Evolutionary conservation across 352 stramenopile species (phyloP).

Genomic region (Pythium rishiriense): DNA sequence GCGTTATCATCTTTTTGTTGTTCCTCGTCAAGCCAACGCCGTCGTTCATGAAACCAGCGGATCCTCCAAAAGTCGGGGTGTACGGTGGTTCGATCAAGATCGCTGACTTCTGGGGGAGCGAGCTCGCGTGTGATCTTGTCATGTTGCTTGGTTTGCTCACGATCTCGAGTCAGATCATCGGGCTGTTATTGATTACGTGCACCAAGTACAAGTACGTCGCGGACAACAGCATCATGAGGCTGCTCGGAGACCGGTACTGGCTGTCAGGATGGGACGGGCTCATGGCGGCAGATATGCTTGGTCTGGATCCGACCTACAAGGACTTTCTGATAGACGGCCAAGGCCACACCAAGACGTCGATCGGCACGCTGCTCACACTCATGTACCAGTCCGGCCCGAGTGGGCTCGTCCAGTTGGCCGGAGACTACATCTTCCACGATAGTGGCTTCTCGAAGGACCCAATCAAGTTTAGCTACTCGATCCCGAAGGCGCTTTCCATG

Average conservation of each 20-base stretch:
- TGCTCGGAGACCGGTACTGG: constrained; percentile 49
- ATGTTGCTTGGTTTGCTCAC: constrained; percentile 41
- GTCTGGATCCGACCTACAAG: constrained; percentile 42
- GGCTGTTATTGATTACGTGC: constrained; percentile 26
- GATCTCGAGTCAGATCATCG: constrained; percentile 27
- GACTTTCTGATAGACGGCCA: constrained; percentile 27
- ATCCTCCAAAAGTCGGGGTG: constrained; percentile 29
- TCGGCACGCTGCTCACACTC: constrained; percentile 44
- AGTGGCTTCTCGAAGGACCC: constrained; percentile 36
- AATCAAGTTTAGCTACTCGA: constrained; percentile 33
- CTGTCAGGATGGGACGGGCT: constrained; percentile 53
- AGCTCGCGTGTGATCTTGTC: constrained; percentile 51
- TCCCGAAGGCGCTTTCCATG: constrained; percentile 40
- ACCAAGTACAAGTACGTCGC: constrained; percentile 48
- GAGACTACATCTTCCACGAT: constrained; percentile 50
- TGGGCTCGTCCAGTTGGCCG: constrained; percentile 39
- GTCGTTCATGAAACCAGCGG: constrained; percentile 44
- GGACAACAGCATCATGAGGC: constrained; percentile 46
- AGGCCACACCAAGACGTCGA: constrained; percentile 35
- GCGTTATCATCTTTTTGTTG: constrained; percentile 37
- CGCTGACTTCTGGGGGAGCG: constrained; percentile 46
- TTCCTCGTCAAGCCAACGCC: constrained; percentile 31
- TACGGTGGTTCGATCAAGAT: constrained; percentile 40
- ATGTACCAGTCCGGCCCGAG: constrained; percentile 54
- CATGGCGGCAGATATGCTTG: constrained; percentile 37